Base-by-base conservation (phyloP, 2,329 filamentous ascomycete genomes). In the Apiospora aurea region DNA sequence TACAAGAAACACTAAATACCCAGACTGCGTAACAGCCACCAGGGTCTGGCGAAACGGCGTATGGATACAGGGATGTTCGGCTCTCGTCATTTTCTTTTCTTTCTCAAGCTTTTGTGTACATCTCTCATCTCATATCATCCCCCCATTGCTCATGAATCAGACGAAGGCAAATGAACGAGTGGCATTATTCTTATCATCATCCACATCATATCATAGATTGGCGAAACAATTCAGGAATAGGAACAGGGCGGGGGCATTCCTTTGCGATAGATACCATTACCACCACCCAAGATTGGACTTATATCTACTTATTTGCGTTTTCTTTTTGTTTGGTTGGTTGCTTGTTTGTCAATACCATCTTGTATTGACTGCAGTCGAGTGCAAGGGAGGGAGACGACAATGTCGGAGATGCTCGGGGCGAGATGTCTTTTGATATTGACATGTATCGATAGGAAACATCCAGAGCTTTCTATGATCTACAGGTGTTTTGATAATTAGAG, bases 1-100 rank as follows among this genome's bases (percentile, higher is more conserved):
- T 87, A 87, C 78, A 87, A 87, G 78, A 82, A 79, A 71, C 82
- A 85, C 75, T 85, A 75, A 79, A 29, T 14, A 47, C n/a, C n/a
- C 66, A 26, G 24, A 68, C 43, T 68, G 24, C 41, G 29, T 46
- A 4, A 4, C 14, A 26, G 43, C 16, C 66, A 34, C 21, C 61
- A 57, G 51, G 51, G n/a, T 51, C 26, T 21, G 51, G 34, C 57
- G 18, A 38, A 14, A 57, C 41, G 57, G 57, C 57, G 57, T 64
- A 64, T 41, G 57, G 34, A 41, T 64, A 41, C 57, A 64, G 34
- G 34, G 34, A 64, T 41, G 57, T 64, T 41, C 34, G 57, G 57
- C 57, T 41, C 57, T 41, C 34, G 8, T 21, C 18, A 24, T 64
- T 64, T 64, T 41, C 34, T 21, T 41, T 41, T 13, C 34, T 13